Evolutionary conservation across 257 asterid genomes (phyloP).

Genomic region (Rhazya stricta): DNA sequence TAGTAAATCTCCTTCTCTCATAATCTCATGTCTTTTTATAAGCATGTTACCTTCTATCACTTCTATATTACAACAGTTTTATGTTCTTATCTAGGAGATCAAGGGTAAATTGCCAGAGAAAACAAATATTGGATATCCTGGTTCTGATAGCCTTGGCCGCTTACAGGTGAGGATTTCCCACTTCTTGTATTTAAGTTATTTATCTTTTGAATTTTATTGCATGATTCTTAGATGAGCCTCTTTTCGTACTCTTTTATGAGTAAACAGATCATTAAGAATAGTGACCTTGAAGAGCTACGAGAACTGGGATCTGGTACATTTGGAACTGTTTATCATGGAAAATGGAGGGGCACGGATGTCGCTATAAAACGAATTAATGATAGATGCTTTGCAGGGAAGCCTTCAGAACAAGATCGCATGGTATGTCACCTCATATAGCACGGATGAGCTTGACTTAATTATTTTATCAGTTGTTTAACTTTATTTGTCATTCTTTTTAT

Average conservation of each 20-base stretch:
- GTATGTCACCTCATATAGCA: constrained; percentile 36
- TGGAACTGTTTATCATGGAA: constrained; percentile 99
- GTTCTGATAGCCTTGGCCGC: constrained; percentile 66
- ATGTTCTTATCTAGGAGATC: constrained; percentile 46
- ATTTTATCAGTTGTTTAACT: constrained; percentile 2
- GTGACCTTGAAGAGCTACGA: constrained; percentile 86
- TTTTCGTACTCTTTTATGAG: background rate
- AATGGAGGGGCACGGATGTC: constrained; percentile 99
- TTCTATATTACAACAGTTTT: constrained; percentile 5
- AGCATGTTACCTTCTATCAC: background rate
- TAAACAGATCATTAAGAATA: constrained; percentile 69
- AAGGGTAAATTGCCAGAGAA: constrained; percentile 52
- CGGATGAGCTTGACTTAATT: background rate
- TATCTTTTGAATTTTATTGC: background rate
- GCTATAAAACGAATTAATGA: constrained; percentile 94
- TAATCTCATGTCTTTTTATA: background rate
- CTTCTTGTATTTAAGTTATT: constrained; percentile 2
- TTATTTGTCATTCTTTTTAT: constrained; percentile 16
- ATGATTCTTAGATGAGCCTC: too few relatives aligned
- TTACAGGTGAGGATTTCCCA: constrained; percentile 58
- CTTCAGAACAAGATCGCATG: constrained; percentile 98
- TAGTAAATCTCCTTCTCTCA: constrained; percentile 18
- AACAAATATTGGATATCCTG: constrained; percentile 64
- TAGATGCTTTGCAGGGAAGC: constrained; percentile 92
- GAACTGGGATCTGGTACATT: constrained; percentile 99